These are phyloP conservation scores for Malassezia yamatoensis DNA, from an alignment of 1,284 basidiomycete genomes.

Conservation along the genomic window DNA sequence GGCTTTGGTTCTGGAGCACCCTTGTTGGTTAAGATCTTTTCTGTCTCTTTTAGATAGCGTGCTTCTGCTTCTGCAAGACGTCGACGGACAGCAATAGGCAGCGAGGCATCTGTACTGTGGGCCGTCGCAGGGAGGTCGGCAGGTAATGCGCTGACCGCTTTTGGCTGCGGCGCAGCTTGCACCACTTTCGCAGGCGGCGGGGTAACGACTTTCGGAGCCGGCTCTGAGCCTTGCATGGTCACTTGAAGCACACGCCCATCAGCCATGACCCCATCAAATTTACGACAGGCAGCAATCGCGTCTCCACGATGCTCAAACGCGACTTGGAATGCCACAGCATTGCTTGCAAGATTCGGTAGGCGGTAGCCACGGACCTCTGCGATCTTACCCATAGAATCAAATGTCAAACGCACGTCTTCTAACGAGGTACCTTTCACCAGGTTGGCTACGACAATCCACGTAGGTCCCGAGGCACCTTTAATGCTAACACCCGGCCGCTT, in stretches of 20 bases:
- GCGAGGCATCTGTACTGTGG: constrained; percentile 3
- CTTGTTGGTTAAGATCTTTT: constrained; percentile 7
- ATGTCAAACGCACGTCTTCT: constrained; percentile 40
- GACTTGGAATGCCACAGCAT: constrained; percentile 37
- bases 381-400: constrained; percentile 33
- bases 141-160: not conserved
- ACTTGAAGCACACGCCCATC: constrained; percentile 42
- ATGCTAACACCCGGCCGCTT: constrained; percentile 21
- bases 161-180: not conserved
- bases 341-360: constrained; percentile 25
- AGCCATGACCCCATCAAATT: constrained; percentile 40
- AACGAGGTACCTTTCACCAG: constrained; percentile 34
- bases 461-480: constrained; percentile 34
- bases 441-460: constrained; percentile 41
- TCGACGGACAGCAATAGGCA: constrained; percentile 12
- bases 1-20: not conserved
- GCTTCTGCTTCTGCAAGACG: constrained; percentile 18
- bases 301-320: constrained; percentile 28
- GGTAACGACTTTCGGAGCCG: not conserved
- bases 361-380: constrained; percentile 13
- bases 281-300: constrained; percentile 29
- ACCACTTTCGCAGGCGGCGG: not conserved
- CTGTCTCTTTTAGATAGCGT: constrained; percentile 9
- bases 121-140: not conserved
- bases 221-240: constrained; percentile 7